Evolutionary conservation across 192 early-diverging fungal species (phyloP), one percentile per base, ranked within the genome.

Genomic region (Coemansia sp.): DNA sequence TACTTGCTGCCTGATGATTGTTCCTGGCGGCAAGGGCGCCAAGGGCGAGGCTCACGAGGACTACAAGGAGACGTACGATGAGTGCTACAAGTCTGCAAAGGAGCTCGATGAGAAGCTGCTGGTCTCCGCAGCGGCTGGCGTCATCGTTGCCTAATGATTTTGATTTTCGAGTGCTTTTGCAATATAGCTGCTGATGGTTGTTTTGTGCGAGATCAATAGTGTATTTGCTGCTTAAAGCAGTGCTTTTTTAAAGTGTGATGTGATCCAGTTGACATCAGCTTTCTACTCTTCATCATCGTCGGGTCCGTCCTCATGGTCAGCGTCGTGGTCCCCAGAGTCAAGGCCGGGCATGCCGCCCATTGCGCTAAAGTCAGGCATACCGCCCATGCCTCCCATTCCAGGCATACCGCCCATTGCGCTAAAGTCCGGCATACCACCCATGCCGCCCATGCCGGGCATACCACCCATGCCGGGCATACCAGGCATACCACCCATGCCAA

Each of bases 1-100:
- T 20, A 98, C 95, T 2, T 91, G 88, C 57, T 89, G 88, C 67
- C 82, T 97, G 43, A 94, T 99, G 93, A 76, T 98, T 64, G 90
- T 96, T 12, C 83, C 87, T 33, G 91, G 85, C 59, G 90, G 87
- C 58, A 93, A 90, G 85, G 88, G 85, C 66, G 83, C 82, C 62
- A 86, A 89, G 61, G 82, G 82, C 64, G 82, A 88, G 50, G 85
- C 86, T 16, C 89, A 88, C 59, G 87, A 84, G 69, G 90, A 91
- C 38, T 98, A 95, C 84, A 90, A 91, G 85, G 91, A 95, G 64
- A 60, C 86, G 14, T 96, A 93, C 64, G 91, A 94, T 28, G 91
- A 93, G 76, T 89, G 94, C 76, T 83, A 84, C 64, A 76, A 77
- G 36, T 83, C 93, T 65, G 93, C 91, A 39, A 88, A 92, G 85